phyloP scores from a whole-genome alignment of 495 filamentous ascomycete species.

The Penicillium roqueforti region DNA sequence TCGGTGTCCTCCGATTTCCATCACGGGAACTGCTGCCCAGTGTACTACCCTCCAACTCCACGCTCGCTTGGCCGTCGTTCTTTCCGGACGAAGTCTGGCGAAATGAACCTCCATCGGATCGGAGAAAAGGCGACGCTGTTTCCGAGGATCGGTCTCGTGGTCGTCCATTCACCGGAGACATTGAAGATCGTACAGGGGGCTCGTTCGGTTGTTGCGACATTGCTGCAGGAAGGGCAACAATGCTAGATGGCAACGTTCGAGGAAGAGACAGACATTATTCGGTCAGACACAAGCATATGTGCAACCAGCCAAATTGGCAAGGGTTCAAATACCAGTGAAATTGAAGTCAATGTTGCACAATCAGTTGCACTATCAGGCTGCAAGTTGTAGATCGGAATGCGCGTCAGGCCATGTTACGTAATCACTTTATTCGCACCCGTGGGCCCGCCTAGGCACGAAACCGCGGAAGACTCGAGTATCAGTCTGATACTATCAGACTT shows the following conservation, averaged over 20 bases:
- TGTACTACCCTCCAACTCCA: slow-evolving; percentile 42
- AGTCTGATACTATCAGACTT: too few relatives aligned
- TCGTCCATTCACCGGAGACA: slow-evolving; percentile 16
- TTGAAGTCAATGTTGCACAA: slow-evolving; percentile 1
- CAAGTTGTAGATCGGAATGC: slow-evolving; percentile 20
- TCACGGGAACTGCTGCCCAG: slow-evolving; percentile 41
- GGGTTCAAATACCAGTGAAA: not conserved
- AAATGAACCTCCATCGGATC: slow-evolving; percentile 19
- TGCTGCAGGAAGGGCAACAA: slow-evolving; percentile 16
- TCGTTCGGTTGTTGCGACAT: slow-evolving; percentile 27
- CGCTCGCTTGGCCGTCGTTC: slow-evolving; percentile 31
- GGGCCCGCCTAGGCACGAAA: not conserved
- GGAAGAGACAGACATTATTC: slow-evolving; percentile 21
- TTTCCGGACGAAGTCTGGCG: slow-evolving; percentile 23
- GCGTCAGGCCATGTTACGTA: slow-evolving; percentile 19
- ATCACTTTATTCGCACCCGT: slow-evolving; percentile 7
- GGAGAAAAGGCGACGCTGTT: slow-evolving; percentile 6
- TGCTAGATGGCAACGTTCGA: slow-evolving; percentile 24
- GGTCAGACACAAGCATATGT: slow-evolving; percentile 20
- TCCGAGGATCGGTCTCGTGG: slow-evolving; percentile 3
- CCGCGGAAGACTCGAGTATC: not conserved
- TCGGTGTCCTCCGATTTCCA: slow-evolving; percentile 25
- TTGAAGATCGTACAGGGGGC: slow-evolving; percentile 13
- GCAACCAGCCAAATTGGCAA: slow-evolving; percentile 1
- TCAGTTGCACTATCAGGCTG: too few relatives aligned